phyloP scores from a whole-genome alignment of 768 basidiomycete species.

The Phallus indusiatus region DNA sequence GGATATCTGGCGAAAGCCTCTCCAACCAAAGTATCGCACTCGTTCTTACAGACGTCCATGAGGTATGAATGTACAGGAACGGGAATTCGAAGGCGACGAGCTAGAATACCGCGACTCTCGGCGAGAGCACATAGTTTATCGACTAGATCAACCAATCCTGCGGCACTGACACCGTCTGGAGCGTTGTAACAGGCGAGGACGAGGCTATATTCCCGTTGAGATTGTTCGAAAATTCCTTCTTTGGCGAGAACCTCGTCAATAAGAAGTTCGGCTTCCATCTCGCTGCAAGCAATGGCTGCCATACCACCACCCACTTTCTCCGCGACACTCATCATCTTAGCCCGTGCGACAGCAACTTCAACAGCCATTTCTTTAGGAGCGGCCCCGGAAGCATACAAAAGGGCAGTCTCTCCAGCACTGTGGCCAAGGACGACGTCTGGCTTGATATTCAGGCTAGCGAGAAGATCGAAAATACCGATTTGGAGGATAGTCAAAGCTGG shows the following conservation, averaged over 20 bases:
- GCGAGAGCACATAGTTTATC: constrained; percentile 25
- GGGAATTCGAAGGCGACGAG: constrained; percentile 27
- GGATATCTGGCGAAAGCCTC: constrained; percentile 27
- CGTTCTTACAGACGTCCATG: constrained; percentile 27
- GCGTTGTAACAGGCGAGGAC: constrained; percentile 35
- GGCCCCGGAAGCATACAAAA: constrained; percentile 36
- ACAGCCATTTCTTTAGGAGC: constrained; percentile 30
- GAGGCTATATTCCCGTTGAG: constrained; percentile 1
- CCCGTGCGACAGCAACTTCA: constrained; percentile 35
- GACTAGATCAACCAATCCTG: constrained; percentile 23
- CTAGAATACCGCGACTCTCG: constrained; percentile 22
- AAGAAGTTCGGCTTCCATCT: constrained; percentile 20
- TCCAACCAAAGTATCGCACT: constrained; percentile 20
- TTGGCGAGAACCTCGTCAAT: constrained; percentile 18
- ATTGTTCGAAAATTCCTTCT: constrained; percentile 10
- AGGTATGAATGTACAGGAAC: constrained; percentile 31
- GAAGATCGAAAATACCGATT: constrained; percentile 35
- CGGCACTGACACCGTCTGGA: constrained; percentile 27
- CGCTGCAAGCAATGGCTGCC: constrained; percentile 33
- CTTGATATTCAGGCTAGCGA: constrained; percentile 25
- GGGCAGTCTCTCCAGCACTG: constrained; percentile 39
- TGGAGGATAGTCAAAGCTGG: constrained; percentile 37
- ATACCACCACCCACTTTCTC: constrained; percentile 30
- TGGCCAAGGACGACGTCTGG: constrained; percentile 35
- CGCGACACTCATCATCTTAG: constrained; percentile 24